Evolutionary conservation across 2,329 filamentous ascomycete genomes (phyloP).

Genomic region (Acephala macrosclerotiorum): DNA sequence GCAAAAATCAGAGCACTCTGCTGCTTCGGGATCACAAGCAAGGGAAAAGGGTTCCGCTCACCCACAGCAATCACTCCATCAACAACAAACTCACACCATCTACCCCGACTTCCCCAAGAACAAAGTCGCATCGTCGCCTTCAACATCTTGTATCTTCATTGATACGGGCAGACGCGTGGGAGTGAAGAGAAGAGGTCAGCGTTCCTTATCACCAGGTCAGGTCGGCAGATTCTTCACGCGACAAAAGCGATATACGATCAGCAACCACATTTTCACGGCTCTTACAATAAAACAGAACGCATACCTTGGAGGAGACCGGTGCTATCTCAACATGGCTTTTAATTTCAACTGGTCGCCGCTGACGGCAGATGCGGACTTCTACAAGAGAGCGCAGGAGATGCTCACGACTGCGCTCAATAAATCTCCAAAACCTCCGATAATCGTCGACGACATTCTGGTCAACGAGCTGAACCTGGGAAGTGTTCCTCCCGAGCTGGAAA

Average conservation of each 20-base stretch:
- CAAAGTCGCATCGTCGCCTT: conserved; percentile 8
- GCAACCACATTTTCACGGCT: conserved; percentile 11
- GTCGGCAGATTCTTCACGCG: conserved; percentile 34
- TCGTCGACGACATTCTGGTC: conserved; percentile 98
- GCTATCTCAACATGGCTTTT: conserved; percentile 80
- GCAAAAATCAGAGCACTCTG: not conserved
- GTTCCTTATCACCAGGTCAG: conserved; percentile 32
- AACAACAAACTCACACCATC: conserved; percentile 13
- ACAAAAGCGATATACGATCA: conserved; percentile 21
- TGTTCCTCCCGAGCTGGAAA: conserved; percentile 93
- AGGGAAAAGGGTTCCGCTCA: conserved; percentile 22
- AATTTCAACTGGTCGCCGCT: conserved; percentile 99
- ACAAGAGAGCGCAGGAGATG: conserved; percentile 89
- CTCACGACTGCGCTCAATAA: conserved; percentile 96
- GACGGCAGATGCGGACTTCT: conserved; percentile 92
- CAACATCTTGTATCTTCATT: conserved; percentile 35
- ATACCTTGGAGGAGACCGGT: conserved; percentile 34
- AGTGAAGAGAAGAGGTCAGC: conserved; percentile 7
- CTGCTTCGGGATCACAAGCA: conserved; percentile 16
- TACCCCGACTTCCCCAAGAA: not conserved
- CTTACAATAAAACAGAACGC: not conserved
- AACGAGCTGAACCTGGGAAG: conserved; percentile 97
- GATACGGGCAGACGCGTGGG: conserved; percentile 25
- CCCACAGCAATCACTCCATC: conserved; percentile 15
- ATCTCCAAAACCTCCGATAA: conserved; percentile 96